Evolutionary conservation across 2,329 filamentous ascomycete species (phyloP), one percentile per base, ranked within the genome.

Genomic region (Nemania bipapillata): DNA sequence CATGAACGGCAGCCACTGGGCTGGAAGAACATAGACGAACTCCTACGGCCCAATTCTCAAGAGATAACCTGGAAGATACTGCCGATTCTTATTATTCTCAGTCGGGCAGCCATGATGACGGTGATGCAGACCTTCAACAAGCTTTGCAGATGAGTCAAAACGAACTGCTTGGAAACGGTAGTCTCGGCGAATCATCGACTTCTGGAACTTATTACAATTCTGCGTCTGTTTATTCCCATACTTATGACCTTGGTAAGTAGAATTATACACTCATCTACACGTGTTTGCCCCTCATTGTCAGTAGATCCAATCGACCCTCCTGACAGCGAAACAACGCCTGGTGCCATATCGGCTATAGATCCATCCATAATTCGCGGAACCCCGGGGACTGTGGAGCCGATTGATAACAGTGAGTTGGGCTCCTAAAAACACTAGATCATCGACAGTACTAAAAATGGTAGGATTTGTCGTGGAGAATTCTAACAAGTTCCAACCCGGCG

Each of bases 391-490:
- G 69, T 70, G 45, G 75, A 75, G 66, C 42, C 63, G 26, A 47
- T 70, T 53, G 75, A 77, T 56, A 58, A 55, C 52, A 70, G 76
- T 77, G 69, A 66, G 76, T 68, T 12, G 12, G 60, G 12, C 17
- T 22, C 17, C 50, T 3, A 15, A 3, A 40, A 8, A 20, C 32
- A n/a, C 5, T 50, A 2, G 60, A 54, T 1, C 7, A 42, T 42
- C 17, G 37, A 65, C 32, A 56, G 56, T 70, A 68, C 73, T 75
- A 47, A 77, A 28, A n/a, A 53, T 8, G 61, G 30, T 32, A 77
- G 76, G 76, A 17, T 77, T 74, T 26, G 70, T 70, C 17, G 75
- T 77, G 42, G 74, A 77, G 55, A 24, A 63, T 40, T 78, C 76
- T 7, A 24, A 55, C n/a, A 74, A 70, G 24, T 78, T 77, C 60